Base-by-base conservation (phyloP, 805 yeast species). In the Alloascoidea hylecoeti region DNA sequence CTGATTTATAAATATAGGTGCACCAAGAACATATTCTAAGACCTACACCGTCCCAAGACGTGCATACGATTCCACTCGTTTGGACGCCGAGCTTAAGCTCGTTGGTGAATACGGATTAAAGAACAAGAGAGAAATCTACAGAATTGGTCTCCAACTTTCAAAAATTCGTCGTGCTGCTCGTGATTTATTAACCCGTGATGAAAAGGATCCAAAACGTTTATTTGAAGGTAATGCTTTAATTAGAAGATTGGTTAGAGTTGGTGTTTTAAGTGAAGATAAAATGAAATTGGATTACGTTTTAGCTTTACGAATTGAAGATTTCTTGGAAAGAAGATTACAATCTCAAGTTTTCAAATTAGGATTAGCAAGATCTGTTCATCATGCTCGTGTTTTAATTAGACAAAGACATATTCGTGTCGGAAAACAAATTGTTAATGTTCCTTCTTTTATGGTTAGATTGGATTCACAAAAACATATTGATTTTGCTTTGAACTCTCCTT, bases 141-240 rank as follows among this genome's bases (percentile, higher is more conserved):
- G 98, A 82, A 88, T 92, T 67, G 94, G 94, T 68, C 85, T 82
- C 80, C 97, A 92, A 75, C 83, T 92, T 63, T 92, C 98, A 50
- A 92, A 92, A 80, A 89, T 92, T 66, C 88, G 98, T 77, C 86
- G 98, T 77, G 98, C 98, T 68, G 98, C 98, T 64, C 95, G 98
- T 82, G 97, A 92, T 64, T 76, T 92, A 61, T 80, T 92, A 71
- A 92, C 98, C 77, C 86, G 96, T 77, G 98, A 92, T 63, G 98
- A 92, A 78, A 92, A 92, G 80, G 98, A 92, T 72, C 96, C 95
- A 80, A 92, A 88, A 85, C 86, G 98, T 77, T 81, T 92, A 63
- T 92, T 92, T 78, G 98, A 92, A 75, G 98, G 98, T 83, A 92
- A 92, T 67, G 98, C 98, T 64, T 85, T 92, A 66, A 92, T 92